Conservation (phyloP, 805 yeast species). For the Hanseniaspora meyeri region DNA sequence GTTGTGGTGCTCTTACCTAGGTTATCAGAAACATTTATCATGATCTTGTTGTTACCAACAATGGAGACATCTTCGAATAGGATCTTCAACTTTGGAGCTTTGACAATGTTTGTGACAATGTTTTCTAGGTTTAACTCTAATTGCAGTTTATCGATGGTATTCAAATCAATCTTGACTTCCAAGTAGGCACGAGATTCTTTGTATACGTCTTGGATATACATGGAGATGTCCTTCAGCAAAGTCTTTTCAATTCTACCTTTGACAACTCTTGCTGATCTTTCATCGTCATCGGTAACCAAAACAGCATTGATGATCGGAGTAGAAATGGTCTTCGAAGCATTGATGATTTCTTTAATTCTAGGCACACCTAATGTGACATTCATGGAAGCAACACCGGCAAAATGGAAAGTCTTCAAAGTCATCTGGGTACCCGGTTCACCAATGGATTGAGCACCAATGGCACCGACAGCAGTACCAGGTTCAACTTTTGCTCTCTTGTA, state of each 20-base stretch:
- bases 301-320: constrained; percentile 95
- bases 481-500: constrained; percentile 86
- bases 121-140: constrained; percentile 78
- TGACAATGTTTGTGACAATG: constrained; percentile 66
- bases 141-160: constrained; percentile 79
- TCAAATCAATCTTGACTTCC: constrained; percentile 67
- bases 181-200: constrained; percentile 64
- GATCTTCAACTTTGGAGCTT: constrained; percentile 84
- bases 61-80: constrained; percentile 57
- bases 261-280: constrained; percentile 95
- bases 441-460: constrained; percentile 97
- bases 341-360: constrained; percentile 96
- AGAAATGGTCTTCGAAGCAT: constrained; percentile 87
- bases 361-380: constrained; percentile 98
- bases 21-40: constrained; percentile 46
- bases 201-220: constrained; percentile 86
- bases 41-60: constrained; percentile 51
- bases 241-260: constrained; percentile 97
- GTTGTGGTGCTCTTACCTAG: constrained; percentile 33
- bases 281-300: constrained; percentile 83
- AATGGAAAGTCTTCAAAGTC: constrained; percentile 94
- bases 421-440: constrained; percentile 99
- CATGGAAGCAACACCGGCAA: constrained; percentile 99
- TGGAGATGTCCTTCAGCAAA: constrained; percentile 70
- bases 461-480: constrained; percentile 99